Conservation (phyloP, 495 filamentous ascomycete species). For the Glarea lozoyensis region DNA sequence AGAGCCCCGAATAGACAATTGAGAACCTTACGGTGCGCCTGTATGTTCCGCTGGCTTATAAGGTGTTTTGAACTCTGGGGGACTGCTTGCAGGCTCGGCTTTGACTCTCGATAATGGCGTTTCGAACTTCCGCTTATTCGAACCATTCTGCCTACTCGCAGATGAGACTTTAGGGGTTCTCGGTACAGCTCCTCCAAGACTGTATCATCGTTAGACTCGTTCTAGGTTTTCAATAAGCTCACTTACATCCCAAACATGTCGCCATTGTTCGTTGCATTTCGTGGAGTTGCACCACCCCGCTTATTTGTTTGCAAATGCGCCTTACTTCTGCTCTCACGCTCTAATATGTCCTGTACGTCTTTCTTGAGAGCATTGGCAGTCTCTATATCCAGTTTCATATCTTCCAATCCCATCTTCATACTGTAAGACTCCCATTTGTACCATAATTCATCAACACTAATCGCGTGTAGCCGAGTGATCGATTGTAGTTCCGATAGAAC, state of each 20-base stretch:
- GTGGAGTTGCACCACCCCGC: constrained; percentile 54
- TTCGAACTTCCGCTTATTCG: constrained; percentile 19
- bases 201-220: constrained; percentile 24
- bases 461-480: constrained; percentile 71
- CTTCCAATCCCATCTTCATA: constrained; percentile 76
- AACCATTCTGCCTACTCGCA: constrained; percentile 19
- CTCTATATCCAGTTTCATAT: constrained; percentile 58
- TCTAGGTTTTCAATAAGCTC: background rate
- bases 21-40: constrained; percentile 28
- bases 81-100: constrained; percentile 33
- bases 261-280: constrained; percentile 41
- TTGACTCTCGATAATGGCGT: constrained; percentile 38
- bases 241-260: constrained; percentile 83
- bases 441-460: constrained; percentile 73
- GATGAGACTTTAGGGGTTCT: constrained; percentile 51
- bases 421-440: constrained; percentile 98
- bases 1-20: background rate
- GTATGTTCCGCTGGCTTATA: constrained; percentile 30
- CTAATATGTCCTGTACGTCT: constrained; percentile 74
- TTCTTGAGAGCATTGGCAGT: constrained; percentile 71
- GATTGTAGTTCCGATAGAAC: constrained; percentile 70
- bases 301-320: constrained; percentile 52
- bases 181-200: constrained; percentile 70
- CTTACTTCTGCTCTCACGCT: constrained; percentile 59
- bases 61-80: constrained; percentile 35